phyloP scores from a whole-genome alignment of 2,329 filamentous ascomycete species.

The Microdochium nivale region DNA sequence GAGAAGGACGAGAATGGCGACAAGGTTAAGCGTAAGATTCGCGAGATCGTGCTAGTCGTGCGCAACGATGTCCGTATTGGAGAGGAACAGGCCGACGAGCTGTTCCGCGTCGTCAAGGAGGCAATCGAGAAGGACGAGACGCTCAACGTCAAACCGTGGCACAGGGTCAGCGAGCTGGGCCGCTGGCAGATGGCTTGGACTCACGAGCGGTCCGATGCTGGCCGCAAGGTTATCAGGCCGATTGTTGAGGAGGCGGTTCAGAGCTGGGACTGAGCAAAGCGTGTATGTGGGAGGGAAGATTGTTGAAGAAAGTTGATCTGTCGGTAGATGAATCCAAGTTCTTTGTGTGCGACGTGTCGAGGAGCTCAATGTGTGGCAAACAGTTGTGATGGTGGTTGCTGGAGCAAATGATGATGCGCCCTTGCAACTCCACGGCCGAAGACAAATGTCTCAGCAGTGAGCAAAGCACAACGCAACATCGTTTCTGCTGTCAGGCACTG shows the following conservation, averaged over 20 bases:
- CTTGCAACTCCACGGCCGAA: no score
- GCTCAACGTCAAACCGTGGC: conserved; percentile 31
- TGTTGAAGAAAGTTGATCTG: neutral
- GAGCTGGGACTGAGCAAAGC: conserved; percentile 20
- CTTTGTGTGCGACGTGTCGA: neutral
- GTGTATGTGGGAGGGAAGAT: neutral
- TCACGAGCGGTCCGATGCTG: conserved; percentile 23
- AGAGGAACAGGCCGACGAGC: conserved; percentile 29
- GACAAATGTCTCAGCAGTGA: no score
- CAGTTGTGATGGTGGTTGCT: no score
- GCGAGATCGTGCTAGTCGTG: conserved; percentile 35
- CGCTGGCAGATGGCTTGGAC: conserved; percentile 37
- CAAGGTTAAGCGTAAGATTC: conserved; percentile 28
- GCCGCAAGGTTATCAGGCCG: conserved; percentile 33
- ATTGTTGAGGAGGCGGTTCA: conserved; percentile 34
- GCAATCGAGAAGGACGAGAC: conserved; percentile 29
- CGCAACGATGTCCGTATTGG: conserved; percentile 34
- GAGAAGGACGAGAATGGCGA: conserved; percentile 19
- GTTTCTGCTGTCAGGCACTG: no score
- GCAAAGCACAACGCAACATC: no score
- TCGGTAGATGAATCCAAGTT: neutral
- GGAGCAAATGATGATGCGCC: no score
- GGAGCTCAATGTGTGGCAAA: no score
- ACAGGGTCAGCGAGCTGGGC: conserved; percentile 28
- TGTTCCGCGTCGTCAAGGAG: conserved; percentile 28